Percentiles rank a stretch among this genome's conserved stretches.
phyloP scores from a whole-genome alignment of 768 basidiomycete genomes.

The Paxillus rubicundulus region DNA sequence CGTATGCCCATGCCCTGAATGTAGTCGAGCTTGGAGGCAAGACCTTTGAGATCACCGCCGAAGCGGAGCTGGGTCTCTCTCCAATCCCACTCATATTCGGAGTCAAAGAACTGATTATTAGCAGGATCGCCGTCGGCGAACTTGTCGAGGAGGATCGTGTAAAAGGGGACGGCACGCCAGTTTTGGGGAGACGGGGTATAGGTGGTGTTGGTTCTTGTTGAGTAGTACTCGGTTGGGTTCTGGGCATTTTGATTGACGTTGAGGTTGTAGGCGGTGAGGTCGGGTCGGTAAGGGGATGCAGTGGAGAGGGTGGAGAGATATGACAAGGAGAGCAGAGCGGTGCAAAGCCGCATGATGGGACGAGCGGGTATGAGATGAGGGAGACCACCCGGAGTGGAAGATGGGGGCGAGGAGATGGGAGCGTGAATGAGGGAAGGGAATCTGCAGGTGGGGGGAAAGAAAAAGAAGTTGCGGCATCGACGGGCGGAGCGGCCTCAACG shows the following conservation, averaged over 20 bases:
- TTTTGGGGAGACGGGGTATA: conserved; percentile 81
- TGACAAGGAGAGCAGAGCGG: conserved; percentile 28
- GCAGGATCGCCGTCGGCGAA: conserved; percentile 90
- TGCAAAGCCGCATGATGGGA: conserved; percentile 48
- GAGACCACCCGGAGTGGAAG: too few species aligned
- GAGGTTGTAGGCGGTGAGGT: conserved; percentile 72
- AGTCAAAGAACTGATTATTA: conserved; percentile 87
- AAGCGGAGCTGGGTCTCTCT: conserved; percentile 86
- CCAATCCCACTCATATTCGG: conserved; percentile 80
- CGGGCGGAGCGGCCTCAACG: too few species aligned
- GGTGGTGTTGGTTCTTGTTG: conserved; percentile 56
- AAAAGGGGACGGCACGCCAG: conserved; percentile 81
- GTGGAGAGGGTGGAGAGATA: conserved; percentile 37
- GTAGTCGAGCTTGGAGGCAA: conserved; percentile 77
- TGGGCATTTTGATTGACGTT: conserved; percentile 74
- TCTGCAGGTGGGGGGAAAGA: too few species aligned
- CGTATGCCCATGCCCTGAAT: conserved; percentile 84
- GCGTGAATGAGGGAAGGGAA: too few species aligned
- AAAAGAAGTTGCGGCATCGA: too few species aligned
- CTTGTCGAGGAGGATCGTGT: conserved; percentile 86
- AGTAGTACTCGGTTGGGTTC: conserved; percentile 60
- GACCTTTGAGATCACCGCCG: conserved; percentile 85
- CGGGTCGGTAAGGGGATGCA: conserved; percentile 66
- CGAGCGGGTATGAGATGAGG: too few species aligned
- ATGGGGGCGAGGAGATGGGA: too few species aligned